Evolutionary conservation across 1,284 basidiomycete species (phyloP).

Genomic region (Pterulicium gracile): DNA sequence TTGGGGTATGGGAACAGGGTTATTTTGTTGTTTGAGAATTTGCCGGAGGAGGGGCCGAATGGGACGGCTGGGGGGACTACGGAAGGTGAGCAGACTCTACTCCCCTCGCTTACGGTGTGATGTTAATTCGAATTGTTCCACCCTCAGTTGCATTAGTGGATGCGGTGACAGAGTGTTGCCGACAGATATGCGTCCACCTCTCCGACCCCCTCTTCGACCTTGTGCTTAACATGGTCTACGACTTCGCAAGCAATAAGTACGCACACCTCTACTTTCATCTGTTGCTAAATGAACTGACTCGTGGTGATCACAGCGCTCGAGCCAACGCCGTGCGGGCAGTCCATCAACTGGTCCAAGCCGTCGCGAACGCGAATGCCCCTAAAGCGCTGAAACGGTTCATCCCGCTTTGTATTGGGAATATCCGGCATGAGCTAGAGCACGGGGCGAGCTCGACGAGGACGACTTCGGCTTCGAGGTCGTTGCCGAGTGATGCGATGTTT

Average conservation of each 20-base stretch:
- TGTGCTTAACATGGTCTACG: constrained; percentile 73
- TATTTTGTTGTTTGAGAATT: constrained; percentile 75
- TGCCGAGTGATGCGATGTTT: constrained; percentile 78
- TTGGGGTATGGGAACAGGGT: constrained; percentile 27
- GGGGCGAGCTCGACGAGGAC: constrained; percentile 82
- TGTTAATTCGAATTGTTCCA: neutral
- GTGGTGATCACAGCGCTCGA: constrained; percentile 31
- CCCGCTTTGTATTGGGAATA: constrained; percentile 63
- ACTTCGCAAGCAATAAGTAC: constrained; percentile 61
- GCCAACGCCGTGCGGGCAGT: constrained; percentile 82
- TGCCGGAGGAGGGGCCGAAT: constrained; percentile 72
- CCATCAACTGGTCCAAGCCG: constrained; percentile 79
- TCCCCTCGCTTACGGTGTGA: too few relatives aligned
- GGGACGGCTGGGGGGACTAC: constrained; percentile 45
- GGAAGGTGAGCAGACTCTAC: constrained; percentile 49
- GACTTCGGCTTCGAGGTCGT: constrained; percentile 62
- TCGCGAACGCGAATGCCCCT: constrained; percentile 70
- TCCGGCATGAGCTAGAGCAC: constrained; percentile 70
- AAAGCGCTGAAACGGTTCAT: constrained; percentile 75
- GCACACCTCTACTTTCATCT: neutral
- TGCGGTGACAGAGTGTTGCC: constrained; percentile 56
- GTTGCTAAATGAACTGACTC: neutral
- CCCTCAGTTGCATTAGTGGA: constrained; percentile 64
- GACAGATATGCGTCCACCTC: constrained; percentile 73
- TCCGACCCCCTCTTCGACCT: constrained; percentile 77